Conservation (phyloP, 345 rosid species). For the Rhodomyrtus tomentosa region DNA sequence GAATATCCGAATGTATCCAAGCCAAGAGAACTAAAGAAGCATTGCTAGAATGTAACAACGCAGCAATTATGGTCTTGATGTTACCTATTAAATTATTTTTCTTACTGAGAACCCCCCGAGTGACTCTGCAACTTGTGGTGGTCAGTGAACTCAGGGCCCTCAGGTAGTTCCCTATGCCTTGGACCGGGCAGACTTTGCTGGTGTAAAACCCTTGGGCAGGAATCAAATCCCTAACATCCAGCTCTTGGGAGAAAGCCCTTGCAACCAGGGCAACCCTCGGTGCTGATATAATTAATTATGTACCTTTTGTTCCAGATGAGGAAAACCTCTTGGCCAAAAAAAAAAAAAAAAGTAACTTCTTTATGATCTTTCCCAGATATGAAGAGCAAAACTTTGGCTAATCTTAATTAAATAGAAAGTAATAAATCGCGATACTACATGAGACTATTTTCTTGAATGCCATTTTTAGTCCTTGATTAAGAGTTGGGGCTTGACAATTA, state of each 20-base stretch:
- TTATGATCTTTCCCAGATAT: neutral
- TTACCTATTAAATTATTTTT: neutral
- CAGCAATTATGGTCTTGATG: neutral
- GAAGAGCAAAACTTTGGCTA: neutral
- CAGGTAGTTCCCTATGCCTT: neutral
- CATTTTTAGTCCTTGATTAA: neutral
- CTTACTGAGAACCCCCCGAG: neutral
- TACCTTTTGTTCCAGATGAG: neutral
- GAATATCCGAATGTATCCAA: neutral
- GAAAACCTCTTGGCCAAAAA: neutral
- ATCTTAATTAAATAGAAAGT: neutral
- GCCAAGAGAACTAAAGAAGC: neutral
- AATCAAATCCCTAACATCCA: neutral
- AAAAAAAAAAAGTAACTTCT: too few species aligned
- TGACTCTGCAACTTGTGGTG: neutral
- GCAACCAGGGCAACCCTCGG: neutral
- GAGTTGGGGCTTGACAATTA: neutral
- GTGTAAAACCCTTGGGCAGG: neutral
- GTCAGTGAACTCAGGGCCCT: neutral
- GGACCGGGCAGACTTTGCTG: neutral
- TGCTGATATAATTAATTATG: neutral
- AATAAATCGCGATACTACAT: neutral
- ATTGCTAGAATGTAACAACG: neutral
- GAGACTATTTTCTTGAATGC: neutral
- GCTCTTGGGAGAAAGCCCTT: neutral